phyloP scores from a whole-genome alignment of 2,329 filamentous ascomycete genomes.

The Dryadomyces quercivorus region DNA sequence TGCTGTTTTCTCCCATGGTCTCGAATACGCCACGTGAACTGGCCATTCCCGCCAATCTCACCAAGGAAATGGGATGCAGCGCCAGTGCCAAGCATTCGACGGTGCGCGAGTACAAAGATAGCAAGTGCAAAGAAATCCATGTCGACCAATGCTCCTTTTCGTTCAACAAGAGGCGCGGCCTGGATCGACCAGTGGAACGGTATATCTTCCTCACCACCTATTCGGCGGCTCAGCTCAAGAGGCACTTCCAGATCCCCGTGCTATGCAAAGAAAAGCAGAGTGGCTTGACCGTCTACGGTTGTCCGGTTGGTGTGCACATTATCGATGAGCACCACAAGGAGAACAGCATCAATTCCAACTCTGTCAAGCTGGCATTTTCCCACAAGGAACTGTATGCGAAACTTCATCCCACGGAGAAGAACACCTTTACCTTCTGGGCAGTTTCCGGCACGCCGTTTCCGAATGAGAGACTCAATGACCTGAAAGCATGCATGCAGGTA shows the following conservation, averaged over 20 bases:
- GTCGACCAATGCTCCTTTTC: not conserved
- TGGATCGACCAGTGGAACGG: slow-evolving; percentile 4
- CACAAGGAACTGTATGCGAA: slow-evolving; percentile 2
- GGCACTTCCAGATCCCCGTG: slow-evolving; percentile 1
- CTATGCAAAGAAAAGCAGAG: not conserved
- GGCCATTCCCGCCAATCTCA: not conserved
- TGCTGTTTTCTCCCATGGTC: not conserved
- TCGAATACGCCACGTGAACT: not conserved
- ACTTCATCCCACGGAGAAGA: not conserved
- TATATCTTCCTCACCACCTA: slow-evolving; percentile 8
- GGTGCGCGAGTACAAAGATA: not conserved
- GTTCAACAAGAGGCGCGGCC: not conserved
- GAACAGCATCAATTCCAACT: not conserved
- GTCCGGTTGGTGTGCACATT: slow-evolving; percentile 8
- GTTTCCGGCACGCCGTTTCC: slow-evolving; percentile 7
- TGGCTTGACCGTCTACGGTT: slow-evolving; percentile 4
- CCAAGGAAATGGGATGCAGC: not conserved
- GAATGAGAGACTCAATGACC: not conserved
- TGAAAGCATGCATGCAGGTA: not conserved
- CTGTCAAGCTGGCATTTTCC: slow-evolving; percentile 1
- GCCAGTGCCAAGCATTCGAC: not conserved
- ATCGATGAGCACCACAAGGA: slow-evolving; percentile 9
- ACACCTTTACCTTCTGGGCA: slow-evolving; percentile 7
- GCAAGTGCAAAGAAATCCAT: not conserved
- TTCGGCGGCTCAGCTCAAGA: slow-evolving; percentile 1